Conservation (phyloP, 768 basidiomycete genomes). For the Pleurotus eryngii region DNA sequence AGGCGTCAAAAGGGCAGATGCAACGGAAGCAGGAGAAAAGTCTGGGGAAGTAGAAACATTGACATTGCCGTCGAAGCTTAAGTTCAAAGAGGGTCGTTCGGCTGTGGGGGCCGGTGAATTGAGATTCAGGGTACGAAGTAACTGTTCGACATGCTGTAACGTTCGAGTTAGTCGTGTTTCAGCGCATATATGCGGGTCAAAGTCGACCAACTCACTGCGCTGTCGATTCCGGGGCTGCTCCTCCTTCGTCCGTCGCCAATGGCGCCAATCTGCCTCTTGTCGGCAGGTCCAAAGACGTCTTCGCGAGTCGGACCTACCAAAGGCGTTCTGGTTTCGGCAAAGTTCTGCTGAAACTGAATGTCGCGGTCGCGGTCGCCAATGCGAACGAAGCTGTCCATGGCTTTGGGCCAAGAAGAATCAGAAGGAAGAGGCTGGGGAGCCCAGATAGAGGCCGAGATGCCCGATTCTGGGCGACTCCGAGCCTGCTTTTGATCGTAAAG, state of each 20-base stretch:
- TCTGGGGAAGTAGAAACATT: constrained; percentile 55
- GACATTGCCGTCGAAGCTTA: constrained; percentile 36
- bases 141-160: constrained; percentile 72
- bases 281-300: constrained; percentile 63
- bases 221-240: constrained; percentile 51
- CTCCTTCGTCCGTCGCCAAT: constrained; percentile 80
- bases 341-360: constrained; percentile 17
- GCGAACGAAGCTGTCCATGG: constrained; percentile 59
- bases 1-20: constrained; percentile 70
- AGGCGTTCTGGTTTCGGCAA: constrained; percentile 21
- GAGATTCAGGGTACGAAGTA: constrained; percentile 75
- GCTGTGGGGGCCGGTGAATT: constrained; percentile 63
- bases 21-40: constrained; percentile 68
- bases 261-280: constrained; percentile 49
- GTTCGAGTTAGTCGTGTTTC: constrained; percentile 4
- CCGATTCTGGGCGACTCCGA: constrained; percentile 36
- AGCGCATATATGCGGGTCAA: constrained; percentile 18
- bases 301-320: constrained; percentile 40
- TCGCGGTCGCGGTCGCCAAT: constrained; percentile 46
- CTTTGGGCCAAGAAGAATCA: constrained; percentile 64
- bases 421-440: constrained; percentile 75
- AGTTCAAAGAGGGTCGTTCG: constrained; percentile 38
- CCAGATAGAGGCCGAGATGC: constrained; percentile 67
- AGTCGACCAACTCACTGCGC: constrained; percentile 38
- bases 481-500: constrained; percentile 39